Percentiles rank a stretch among this genome's conserved stretches.
These are phyloP conservation scores for Chrysanthemum seticuspe DNA, from an alignment of 129 eudicot species.

Conservation along the genomic window DNA sequence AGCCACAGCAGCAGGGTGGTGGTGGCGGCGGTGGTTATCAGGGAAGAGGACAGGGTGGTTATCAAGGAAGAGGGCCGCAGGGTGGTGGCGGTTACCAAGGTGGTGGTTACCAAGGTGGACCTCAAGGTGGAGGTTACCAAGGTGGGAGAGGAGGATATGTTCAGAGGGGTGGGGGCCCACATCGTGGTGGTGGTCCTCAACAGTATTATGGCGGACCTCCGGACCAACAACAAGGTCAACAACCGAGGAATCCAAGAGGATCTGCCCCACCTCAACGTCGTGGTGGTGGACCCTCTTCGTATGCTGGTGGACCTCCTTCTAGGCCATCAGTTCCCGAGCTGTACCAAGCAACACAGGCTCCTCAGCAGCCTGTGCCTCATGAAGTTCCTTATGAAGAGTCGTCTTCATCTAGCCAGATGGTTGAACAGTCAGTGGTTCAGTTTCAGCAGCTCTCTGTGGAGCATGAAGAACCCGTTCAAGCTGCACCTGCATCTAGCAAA, in stretches of 20 bases:
- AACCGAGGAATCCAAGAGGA: conserved; percentile 59
- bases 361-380: conserved; percentile 69
- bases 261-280: conserved; percentile 62
- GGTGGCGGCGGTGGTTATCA: conserved; percentile 29
- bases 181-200: conserved; percentile 61
- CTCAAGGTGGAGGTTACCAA: conserved; percentile 26
- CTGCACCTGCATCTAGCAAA: conserved; percentile 70
- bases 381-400: conserved; percentile 46
- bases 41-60: conserved; percentile 30
- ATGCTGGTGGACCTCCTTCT: conserved; percentile 67
- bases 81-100: conserved; percentile 31
- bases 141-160: conserved; percentile 81
- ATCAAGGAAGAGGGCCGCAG: conserved; percentile 29
- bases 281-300: conserved; percentile 59
- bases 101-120: conserved; percentile 22
- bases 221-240: conserved; percentile 49
- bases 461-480: conserved; percentile 54
- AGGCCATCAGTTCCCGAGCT: conserved; percentile 89
- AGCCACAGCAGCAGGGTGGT: conserved; percentile 33
- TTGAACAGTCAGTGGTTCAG: conserved; percentile 39
- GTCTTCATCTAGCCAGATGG: conserved; percentile 37
- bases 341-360: conserved; percentile 92
- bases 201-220: conserved; percentile 41
- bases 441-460: conserved; percentile 49
- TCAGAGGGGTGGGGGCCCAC: conserved; percentile 45